Conservation (phyloP, 2,329 filamentous ascomycete genomes). For the Talaromyces sp. region DNA sequence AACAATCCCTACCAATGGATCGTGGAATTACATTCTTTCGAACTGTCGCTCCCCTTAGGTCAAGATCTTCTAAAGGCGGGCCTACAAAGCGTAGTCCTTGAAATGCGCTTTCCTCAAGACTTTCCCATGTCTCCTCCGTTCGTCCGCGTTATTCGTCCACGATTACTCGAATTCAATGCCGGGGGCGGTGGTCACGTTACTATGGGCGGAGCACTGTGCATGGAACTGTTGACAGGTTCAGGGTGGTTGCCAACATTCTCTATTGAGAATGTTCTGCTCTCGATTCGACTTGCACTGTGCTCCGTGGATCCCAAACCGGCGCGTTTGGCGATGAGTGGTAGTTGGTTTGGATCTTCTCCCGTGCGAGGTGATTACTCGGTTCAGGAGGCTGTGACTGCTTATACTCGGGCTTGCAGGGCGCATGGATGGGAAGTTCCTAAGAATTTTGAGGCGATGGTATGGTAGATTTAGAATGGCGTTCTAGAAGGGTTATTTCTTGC, state of each 20-base stretch:
- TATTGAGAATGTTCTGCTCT: conserved; percentile 76
- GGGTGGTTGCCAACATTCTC: conserved; percentile 74
- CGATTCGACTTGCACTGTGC: conserved; percentile 74
- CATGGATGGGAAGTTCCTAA: conserved; percentile 74
- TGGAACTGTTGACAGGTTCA: conserved; percentile 78
- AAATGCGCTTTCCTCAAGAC: conserved; percentile 74
- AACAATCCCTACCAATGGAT: conserved; percentile 88
- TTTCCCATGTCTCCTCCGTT: conserved; percentile 82
- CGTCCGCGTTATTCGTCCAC: conserved; percentile 76
- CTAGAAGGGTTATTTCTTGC: not conserved
- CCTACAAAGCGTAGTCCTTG: conserved; percentile 70
- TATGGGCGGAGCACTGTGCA: conserved; percentile 76
- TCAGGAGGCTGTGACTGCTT: conserved; percentile 71
- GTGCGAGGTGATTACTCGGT: conserved; percentile 59
- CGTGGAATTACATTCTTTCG: conserved; percentile 82
- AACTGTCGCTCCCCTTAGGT: conserved; percentile 65
- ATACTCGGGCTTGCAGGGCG: conserved; percentile 61
- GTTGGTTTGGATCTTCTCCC: not conserved
- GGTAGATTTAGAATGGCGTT: conserved; percentile 9
- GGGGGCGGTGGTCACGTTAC: conserved; percentile 89
- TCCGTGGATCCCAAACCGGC: conserved; percentile 69
- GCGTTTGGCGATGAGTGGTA: conserved; percentile 51
- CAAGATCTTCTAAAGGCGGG: conserved; percentile 67
- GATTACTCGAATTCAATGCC: conserved; percentile 67
- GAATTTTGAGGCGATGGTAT: conserved; percentile 54